Evolutionary conservation across 495 filamentous ascomycete species (phyloP).

Genomic region (Podospora pseudopauciseta): DNA sequence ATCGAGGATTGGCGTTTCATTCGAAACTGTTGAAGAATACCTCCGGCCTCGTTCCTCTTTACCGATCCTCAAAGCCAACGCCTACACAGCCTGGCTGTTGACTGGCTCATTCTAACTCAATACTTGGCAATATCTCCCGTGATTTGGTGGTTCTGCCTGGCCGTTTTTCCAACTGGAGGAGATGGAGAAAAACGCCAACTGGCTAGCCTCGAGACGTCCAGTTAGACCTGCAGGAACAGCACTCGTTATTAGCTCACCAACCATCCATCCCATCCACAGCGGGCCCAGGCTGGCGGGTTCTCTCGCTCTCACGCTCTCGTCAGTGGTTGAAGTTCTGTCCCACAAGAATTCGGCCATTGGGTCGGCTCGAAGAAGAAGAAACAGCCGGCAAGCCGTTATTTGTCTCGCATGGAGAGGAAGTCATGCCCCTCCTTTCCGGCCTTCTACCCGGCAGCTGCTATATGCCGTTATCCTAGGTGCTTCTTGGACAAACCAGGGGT

Average conservation of each 20-base stretch:
- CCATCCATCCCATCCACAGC: background rate
- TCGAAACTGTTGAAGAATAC: background rate
- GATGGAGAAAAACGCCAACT: background rate
- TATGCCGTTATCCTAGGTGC: constrained; percentile 10
- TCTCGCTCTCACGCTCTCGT: background rate
- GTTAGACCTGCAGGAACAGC: constrained; percentile 2
- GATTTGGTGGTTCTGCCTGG: background rate
- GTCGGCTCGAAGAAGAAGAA: background rate
- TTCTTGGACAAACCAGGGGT: background rate
- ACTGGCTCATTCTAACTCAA: constrained; percentile 22
- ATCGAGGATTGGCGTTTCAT: constrained; percentile 3
- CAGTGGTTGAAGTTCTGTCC: background rate
- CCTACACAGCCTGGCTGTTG: background rate
- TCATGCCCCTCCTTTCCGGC: constrained; percentile 31
- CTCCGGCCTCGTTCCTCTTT: background rate
- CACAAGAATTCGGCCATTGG: background rate
- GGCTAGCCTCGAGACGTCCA: background rate
- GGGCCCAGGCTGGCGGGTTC: background rate
- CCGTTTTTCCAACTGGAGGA: background rate
- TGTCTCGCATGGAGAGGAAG: constrained; percentile 14
- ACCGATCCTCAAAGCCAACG: background rate
- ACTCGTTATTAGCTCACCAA: constrained; percentile 3
- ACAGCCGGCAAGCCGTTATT: background rate
- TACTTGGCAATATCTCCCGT: constrained; percentile 3
- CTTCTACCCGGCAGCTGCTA: constrained; percentile 9